These are phyloP conservation scores for Tuber magnatum DNA, from an alignment of 495 filamentous ascomycete species.

Conservation along the genomic window DNA sequence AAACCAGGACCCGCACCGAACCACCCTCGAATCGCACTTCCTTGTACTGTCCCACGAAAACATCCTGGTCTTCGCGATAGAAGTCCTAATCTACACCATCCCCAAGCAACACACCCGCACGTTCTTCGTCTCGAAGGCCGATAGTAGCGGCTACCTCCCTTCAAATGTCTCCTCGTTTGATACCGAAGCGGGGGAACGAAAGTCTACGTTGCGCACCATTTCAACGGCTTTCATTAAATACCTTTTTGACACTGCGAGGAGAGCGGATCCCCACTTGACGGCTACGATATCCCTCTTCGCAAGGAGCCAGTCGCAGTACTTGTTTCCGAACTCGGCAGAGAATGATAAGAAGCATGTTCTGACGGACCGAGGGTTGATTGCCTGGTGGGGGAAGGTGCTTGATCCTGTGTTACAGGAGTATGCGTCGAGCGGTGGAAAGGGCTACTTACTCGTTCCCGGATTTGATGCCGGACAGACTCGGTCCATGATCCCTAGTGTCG, in stretches of 20 bases:
- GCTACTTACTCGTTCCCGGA: constrained; percentile 81
- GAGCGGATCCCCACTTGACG: constrained; percentile 60
- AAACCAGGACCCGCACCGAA: constrained; percentile 58
- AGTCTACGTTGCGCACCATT: constrained; percentile 64
- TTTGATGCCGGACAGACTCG: constrained; percentile 68
- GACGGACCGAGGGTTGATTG: constrained; percentile 78
- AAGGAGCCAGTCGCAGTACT: constrained; percentile 82
- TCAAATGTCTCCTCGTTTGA: constrained; percentile 29
- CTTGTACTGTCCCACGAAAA: constrained; percentile 60
- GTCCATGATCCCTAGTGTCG: constrained; percentile 53
- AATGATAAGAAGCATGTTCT: constrained; percentile 86
- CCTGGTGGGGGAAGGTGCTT: constrained; percentile 88
- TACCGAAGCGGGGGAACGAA: constrained; percentile 10
- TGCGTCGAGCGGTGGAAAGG: constrained; percentile 47
- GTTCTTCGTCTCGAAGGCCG: constrained; percentile 92
- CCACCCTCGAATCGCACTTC: constrained; percentile 85
- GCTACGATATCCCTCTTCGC: constrained; percentile 75
- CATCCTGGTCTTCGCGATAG: constrained; percentile 57
- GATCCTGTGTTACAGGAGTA: constrained; percentile 61
- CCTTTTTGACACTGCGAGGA: constrained; percentile 59
- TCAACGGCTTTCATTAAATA: constrained; percentile 67
- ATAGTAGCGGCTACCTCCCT: constrained; percentile 82
- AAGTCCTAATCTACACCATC: constrained; percentile 62
- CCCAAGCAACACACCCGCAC: constrained; percentile 56
- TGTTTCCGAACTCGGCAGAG: constrained; percentile 85